Conservation (phyloP, 2,329 filamentous ascomycete species). For the Didymella sp. region DNA sequence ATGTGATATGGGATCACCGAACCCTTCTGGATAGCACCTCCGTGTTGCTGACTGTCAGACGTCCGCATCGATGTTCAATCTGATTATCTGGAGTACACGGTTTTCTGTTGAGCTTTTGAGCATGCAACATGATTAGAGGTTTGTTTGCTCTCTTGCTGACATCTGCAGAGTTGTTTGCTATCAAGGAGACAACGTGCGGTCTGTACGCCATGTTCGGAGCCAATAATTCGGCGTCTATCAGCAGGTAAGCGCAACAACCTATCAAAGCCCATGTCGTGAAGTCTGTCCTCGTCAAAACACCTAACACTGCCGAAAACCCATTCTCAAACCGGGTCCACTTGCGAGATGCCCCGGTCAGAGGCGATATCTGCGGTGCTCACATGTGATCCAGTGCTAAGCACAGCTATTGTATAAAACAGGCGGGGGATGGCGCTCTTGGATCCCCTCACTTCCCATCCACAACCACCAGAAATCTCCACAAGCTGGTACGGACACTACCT, state of each 20-base stretch:
- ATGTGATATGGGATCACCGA: not conserved
- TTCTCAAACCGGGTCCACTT: not conserved
- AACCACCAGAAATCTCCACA: not conserved
- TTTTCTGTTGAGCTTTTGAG: not conserved
- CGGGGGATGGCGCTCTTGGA: not conserved
- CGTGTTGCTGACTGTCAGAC: not conserved
- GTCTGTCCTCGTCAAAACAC: not conserved
- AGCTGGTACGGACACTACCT: not conserved
- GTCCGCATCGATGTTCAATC: not conserved
- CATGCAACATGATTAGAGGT: not conserved
- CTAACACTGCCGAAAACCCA: not conserved
- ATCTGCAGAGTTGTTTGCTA: conserved; percentile 9
- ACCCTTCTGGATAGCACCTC: not conserved
- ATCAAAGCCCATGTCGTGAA: not conserved
- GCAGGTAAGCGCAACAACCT: not conserved
- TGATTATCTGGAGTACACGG: not conserved
- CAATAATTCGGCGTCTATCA: not conserved
- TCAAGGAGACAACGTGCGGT: not conserved
- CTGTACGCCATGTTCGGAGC: not conserved
- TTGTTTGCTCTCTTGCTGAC: conserved; percentile 7
- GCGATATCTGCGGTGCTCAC: not conserved
- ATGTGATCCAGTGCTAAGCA: not conserved
- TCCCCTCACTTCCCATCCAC: not conserved
- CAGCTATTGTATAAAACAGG: not conserved
- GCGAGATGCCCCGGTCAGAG: not conserved